phyloP scores from a whole-genome alignment of 495 filamentous ascomycete genomes.

The Pseudevernia furfuracea region DNA sequence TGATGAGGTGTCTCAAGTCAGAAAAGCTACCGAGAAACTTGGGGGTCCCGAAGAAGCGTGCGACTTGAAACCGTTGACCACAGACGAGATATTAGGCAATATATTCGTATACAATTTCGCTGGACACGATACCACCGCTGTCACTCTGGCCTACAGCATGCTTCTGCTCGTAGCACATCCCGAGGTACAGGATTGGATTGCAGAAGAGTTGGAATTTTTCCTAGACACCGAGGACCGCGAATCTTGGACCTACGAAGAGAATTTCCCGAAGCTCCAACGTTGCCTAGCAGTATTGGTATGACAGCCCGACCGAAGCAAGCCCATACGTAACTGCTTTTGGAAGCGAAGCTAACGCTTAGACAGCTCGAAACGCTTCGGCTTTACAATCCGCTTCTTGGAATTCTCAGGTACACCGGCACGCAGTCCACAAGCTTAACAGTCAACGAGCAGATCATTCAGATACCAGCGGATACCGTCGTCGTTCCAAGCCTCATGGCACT shows the following conservation, averaged over 20 bases:
- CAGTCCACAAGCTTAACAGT: conserved; percentile 23
- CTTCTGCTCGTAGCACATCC: too few species aligned
- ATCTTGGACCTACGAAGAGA: conserved; percentile 33
- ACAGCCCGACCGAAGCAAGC: too few species aligned
- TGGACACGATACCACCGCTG: conserved; percentile 29
- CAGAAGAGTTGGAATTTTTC: too few species aligned
- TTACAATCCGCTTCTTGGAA: conserved; percentile 11
- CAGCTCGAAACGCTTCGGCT: conserved; percentile 25
- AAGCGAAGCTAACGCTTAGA: background rate
- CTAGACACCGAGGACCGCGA: too few species aligned
- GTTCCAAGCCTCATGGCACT: conserved; percentile 33
- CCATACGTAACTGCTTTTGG: too few species aligned
- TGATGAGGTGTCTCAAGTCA: background rate
- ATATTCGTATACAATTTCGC: conserved; percentile 45
- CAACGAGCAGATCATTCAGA: conserved; percentile 23
- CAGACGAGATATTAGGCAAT: conserved; percentile 42
- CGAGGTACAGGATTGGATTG: too few species aligned
- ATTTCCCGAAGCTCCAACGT: conserved; percentile 39
- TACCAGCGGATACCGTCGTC: conserved; percentile 34
- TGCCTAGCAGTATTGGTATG: conserved; percentile 41
- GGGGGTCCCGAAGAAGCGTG: background rate
- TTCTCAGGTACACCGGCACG: conserved; percentile 12
- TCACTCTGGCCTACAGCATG: too few species aligned
- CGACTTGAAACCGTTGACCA: conserved; percentile 20
- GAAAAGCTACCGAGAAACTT: background rate